These are phyloP conservation scores for Myochromella boudieri DNA, from an alignment of 768 basidiomycete species.

Conservation along the genomic window DNA sequence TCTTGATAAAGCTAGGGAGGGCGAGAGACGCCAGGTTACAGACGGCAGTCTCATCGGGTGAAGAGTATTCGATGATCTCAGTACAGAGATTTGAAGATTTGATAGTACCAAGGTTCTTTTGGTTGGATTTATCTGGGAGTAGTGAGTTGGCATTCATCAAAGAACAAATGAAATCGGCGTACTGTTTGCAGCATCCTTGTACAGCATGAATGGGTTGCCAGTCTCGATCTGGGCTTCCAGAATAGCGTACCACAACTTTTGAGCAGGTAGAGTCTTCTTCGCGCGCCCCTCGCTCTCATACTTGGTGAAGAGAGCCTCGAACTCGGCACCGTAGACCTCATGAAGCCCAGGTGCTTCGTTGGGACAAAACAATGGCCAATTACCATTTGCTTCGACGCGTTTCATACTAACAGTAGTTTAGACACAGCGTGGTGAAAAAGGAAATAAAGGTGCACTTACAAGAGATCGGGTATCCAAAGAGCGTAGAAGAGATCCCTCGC, in stretches of 20 bases:
- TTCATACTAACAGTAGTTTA: slow-evolving; percentile 74
- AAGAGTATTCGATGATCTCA: slow-evolving; percentile 97
- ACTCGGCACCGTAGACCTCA: slow-evolving; percentile 89
- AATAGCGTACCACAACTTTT: slow-evolving; percentile 98
- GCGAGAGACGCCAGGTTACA: slow-evolving; percentile 98
- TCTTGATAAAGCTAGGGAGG: slow-evolving; percentile 85
- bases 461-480: slow-evolving; percentile 96
- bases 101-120: slow-evolving; percentile 97
- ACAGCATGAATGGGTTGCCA: slow-evolving; percentile 98
- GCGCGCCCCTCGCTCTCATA: slow-evolving; percentile 92
- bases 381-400: slow-evolving; percentile 83
- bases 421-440: not conserved
- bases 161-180: slow-evolving; percentile 20
- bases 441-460: slow-evolving; percentile 61
- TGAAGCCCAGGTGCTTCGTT: slow-evolving; percentile 90
- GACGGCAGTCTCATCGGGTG: slow-evolving; percentile 96
- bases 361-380: slow-evolving; percentile 98
- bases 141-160: not conserved
- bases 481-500: slow-evolving; percentile 98
- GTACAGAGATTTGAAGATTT: slow-evolving; percentile 99
- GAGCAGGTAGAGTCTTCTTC: slow-evolving; percentile 83
- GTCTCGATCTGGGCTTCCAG: slow-evolving; percentile 98
- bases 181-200: slow-evolving; percentile 97
- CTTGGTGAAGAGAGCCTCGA: slow-evolving; percentile 79
- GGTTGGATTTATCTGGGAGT: slow-evolving; percentile 87